Evolutionary conservation across 352 stramenopile genomes (phyloP), one percentile per base, ranked within the genome.

Genomic region (Pythium guiyangense): DNA sequence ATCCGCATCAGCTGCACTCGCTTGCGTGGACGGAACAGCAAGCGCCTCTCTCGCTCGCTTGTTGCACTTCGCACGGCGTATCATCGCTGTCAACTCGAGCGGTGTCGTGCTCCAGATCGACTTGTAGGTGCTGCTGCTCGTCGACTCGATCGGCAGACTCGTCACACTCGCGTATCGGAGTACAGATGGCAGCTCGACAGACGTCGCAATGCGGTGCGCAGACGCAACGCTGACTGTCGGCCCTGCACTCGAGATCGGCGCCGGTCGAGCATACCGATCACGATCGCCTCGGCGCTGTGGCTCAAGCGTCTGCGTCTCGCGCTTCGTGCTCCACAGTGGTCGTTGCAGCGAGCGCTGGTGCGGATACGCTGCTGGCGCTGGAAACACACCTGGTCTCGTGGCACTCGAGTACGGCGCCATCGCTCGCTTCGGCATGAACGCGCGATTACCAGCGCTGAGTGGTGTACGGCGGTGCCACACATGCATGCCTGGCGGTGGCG

Each of bases 51-150:
- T 54, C 3, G 15, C 14, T 1, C n/a, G 34, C 35, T 57, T 57
- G 22, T 12, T 6, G 18, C 18, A 39, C 3, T 12, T 17, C 15
- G 15, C 39, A 27, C 42, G 43, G 31, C 56, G 57, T 17, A 52
- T 39, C 57, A 63, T 57, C 42, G 42, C n/a, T n/a, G 31, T 20
- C 29, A 63, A 42, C n/a, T 63, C 57, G 4, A n/a, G 17, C 4
- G 42, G 31, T 14, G 49, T 53, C 34, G 51, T 53, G 10, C n/a
- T 44, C 57, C 57, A 63, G 35, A 63, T 57, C 42, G 57, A 63
- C 4, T 6, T 4, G 6, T 18, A 14, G 1, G 39, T 20, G 6
- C 39, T 44, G 39, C n/a, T n/a, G n/a, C 18, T 26, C 10, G 42
- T 47, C 42, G 42, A 22, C 15, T n/a, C 6, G 17, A 4, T 8